Conservation (phyloP, 1,139 yeast species). For the Kluyveromyces sp. region DNA sequence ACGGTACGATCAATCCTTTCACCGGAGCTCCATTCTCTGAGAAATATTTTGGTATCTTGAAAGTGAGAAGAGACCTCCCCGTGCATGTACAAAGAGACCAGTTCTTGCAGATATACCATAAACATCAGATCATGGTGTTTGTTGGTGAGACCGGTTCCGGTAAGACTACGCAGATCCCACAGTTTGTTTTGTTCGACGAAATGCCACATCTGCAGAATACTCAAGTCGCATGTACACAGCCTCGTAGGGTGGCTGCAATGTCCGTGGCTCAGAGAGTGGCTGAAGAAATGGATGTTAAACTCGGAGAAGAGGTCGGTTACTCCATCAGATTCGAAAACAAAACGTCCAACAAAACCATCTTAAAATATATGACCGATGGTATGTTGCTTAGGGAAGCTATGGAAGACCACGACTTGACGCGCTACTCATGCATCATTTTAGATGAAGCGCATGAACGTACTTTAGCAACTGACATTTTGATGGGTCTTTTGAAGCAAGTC, state of each 20-base stretch:
- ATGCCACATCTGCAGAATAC: slow-evolving; percentile 74
- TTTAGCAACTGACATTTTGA: slow-evolving; percentile 88
- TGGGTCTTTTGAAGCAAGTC: slow-evolving; percentile 89
- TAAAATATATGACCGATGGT: slow-evolving; percentile 98
- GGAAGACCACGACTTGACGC: slow-evolving; percentile 79
- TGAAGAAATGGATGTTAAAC: slow-evolving; percentile 85
- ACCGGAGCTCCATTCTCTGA: slow-evolving; percentile 56
- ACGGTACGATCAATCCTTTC: slow-evolving; percentile 66
- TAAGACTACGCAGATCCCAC: slow-evolving; percentile 95
- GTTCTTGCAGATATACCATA: slow-evolving; percentile 74
- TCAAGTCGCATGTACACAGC: slow-evolving; percentile 94
- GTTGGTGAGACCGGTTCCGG: slow-evolving; percentile 99
- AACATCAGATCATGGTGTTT: slow-evolving; percentile 90
- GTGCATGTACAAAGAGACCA: slow-evolving; percentile 92
- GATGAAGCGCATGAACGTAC: slow-evolving; percentile 99
- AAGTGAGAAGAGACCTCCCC: slow-evolving; percentile 77
- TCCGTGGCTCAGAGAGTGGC: slow-evolving; percentile 96
- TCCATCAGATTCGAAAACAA: slow-evolving; percentile 89
- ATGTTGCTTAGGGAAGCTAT: slow-evolving; percentile 95
- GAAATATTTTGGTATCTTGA: slow-evolving; percentile 70
- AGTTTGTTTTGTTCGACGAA: slow-evolving; percentile 88
- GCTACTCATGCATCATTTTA: slow-evolving; percentile 83
- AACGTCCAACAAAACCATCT: slow-evolving; percentile 68
- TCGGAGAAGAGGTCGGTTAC: slow-evolving; percentile 93
- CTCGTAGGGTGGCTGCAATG: slow-evolving; percentile 97